Evolutionary conservation across 23 red algal species (phyloP), one percentile per base, ranked within the genome.

Genomic region (Pyropia haitanensis): DNA sequence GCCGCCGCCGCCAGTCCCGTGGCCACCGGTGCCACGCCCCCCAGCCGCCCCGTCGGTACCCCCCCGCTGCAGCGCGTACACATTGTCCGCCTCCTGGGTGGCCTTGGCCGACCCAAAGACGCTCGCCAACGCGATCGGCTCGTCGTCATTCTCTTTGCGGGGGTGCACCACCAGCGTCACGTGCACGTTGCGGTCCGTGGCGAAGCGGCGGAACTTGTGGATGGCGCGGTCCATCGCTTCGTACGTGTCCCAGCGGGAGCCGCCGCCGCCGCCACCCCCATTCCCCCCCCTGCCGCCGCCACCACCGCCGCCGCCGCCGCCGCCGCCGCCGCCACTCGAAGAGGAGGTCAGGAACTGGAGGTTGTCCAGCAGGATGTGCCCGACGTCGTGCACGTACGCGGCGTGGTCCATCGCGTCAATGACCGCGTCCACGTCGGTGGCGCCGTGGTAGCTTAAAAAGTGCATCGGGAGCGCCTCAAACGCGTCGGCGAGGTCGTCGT

Each of bases 331-430:
- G 0, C 49, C 52, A 64, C 23, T 23, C 12, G 22, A 27, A 73
- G 53, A 73, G 49, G 58, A 30, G 27, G 78, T 85, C 79, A 88
- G 79, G 46, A 96, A 87, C 70, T 96, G 85, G 49, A 96, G 51
- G 69, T 96, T 96, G 55, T 96, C 92, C 24, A 96, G 58, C n/a
- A 96, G 61, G 18, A 96, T 53, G 55, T 88, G 83, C 1, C 64
- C 20, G 18, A 82, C 83, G 62, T 96, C 86, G 65, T 81, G 60
- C 25, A 72, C 75, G 44, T 96, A 90, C 44, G 57, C 75, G n/a
- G 84, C 83, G 67, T 96, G 89, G 55, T 88, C 92, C 85, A 96
- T 96, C 39, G 84, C 81, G 23, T 96, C 75, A 56, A 90, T 71
- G 13, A 96, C 54, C 17, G 67, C 70, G 20, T 85, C 64, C 27